Evolutionary conservation across 2,329 filamentous ascomycete species (phyloP), one percentile per base, ranked within the genome.

Genomic region (Remersonia thermophila): DNA sequence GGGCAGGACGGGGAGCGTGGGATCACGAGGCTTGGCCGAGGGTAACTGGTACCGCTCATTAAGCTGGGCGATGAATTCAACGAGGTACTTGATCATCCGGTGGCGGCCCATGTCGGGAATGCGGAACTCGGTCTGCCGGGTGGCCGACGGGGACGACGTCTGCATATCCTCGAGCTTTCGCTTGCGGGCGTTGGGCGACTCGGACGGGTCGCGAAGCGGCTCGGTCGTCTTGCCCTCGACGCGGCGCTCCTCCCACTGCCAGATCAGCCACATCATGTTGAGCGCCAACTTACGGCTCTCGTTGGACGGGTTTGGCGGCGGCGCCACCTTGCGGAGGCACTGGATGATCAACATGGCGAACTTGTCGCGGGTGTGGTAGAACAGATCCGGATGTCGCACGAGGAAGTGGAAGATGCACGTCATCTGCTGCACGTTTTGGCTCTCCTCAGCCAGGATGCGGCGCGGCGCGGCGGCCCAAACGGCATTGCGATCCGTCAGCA

Each of bases 351-450:
- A 73, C 38, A 82, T 74, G 4, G 86, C 77, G 46, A 96, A 93
- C 52, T 89, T 87, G 46, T 98, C 91, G 37, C 91, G 72, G 1
- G 85, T 86, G 45, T 96, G 89, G 49, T 93, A 98, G 62, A 98
- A 98, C 4, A 98, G 65, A 51, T 91, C 80, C 0, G 87, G 82
- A 54, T 98, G 89, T 38, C 83, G 77, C 26, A 95, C 89, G 25
- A 98, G 67, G 60, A 98, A 98, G 51, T 95, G 83, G 65, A 95
- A 96, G 49, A 98, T 96, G 62, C 83, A 91, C 36, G 86, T 94
- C 62, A 96, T 81, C 60, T 96, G 91, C 57, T 93, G 87, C 32
- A 89, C 71, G 50, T 98, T 98, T 44, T 91, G 84, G 17, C 84
- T 87, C 57, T 98, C 91, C 55, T 98, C 93, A 3, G 85, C 80